Base-by-base conservation (phyloP, 2,329 filamentous ascomycete species). In the Xylariales sp. region DNA sequence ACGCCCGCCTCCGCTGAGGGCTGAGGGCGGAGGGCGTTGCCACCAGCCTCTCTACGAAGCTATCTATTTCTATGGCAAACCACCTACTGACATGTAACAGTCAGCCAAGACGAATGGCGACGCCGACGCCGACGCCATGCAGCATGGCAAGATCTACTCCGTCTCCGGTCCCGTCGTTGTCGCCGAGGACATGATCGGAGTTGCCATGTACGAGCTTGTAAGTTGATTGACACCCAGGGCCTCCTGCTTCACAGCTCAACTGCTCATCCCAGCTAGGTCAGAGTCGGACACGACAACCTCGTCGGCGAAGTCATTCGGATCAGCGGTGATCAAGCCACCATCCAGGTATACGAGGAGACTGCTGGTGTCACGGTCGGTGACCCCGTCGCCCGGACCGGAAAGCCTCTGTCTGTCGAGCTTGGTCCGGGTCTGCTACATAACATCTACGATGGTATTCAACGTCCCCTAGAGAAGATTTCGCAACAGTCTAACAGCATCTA, bases 121-220 rank as follows among this genome's bases (percentile, higher is more conserved):
- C 29, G 41, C 53, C 33, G 58, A 60, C 29, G 20, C 9, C n/a
- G 3, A n/a, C 12, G n/a, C 18, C 18, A 24, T 41, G 28, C 33
- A 29, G 48, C 35, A 51, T 78, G 75, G 75, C 72, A 78, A 76
- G 68, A 76, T 79, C 64, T 79, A 71, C 65, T 79, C 75, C 60
- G 66, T 79, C 53, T 78, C 75, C 51, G 82, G 87, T 54, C 93
- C 93, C 61, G 93, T 98, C 74, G 84, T 98, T 58, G 80, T 98
- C 56, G 93, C 91, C 63, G 91, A 97, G 74, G 84, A 96, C 69
- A 95, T 98, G 90, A 88, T 91, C 62, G 93, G 93, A 66, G 93
- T 93, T 78, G 90, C 93, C 67, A 98, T 98, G 93, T 96, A 97
- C 81, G 93, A 98, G 73, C 77, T 98, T n/a, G n/a, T n/a, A n/a